phyloP scores from a whole-genome alignment of 108 stramenopile species.

The Pseudonitzschia delicatissima region DNA sequence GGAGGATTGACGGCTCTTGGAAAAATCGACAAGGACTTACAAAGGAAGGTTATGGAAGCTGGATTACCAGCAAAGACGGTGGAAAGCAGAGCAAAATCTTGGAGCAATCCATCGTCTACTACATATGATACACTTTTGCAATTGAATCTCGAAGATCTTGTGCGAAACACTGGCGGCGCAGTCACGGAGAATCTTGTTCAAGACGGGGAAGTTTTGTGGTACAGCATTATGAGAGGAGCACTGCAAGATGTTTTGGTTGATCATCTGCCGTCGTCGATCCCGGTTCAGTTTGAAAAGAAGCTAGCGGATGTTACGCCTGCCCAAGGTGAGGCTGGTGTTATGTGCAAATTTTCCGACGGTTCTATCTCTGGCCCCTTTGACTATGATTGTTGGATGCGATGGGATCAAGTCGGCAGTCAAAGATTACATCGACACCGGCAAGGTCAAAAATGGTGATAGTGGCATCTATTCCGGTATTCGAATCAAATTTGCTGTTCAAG shows the following conservation, averaged over 20 bases:
- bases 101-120: slow-evolving; percentile 29
- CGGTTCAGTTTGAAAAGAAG: slow-evolving; percentile 50
- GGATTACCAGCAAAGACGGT: slow-evolving; percentile 46
- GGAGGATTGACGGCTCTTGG: slow-evolving; percentile 59
- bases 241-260: slow-evolving; percentile 63
- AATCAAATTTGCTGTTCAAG: slow-evolving; percentile 70
- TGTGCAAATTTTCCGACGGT: slow-evolving; percentile 62
- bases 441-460: slow-evolving; percentile 13
- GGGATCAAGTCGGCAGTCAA: slow-evolving; percentile 69
- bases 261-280: slow-evolving; percentile 29
- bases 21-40: slow-evolving; percentile 53
- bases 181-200: slow-evolving; percentile 29
- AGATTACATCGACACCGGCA: slow-evolving; percentile 53
- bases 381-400: slow-evolving; percentile 80
- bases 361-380: slow-evolving; percentile 63
- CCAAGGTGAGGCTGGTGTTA: slow-evolving; percentile 28
- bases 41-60: slow-evolving; percentile 49
- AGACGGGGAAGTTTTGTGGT: slow-evolving; percentile 41
- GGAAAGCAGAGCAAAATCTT: slow-evolving; percentile 50
- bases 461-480: slow-evolving; percentile 79
- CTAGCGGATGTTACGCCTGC: slow-evolving; percentile 30
- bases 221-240: slow-evolving; percentile 70
- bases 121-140: slow-evolving; percentile 45
- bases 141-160: slow-evolving; percentile 43
- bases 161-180: slow-evolving; percentile 30